Evolutionary conservation across 768 basidiomycete genomes (phyloP).

Genomic region (Bullera alba): DNA sequence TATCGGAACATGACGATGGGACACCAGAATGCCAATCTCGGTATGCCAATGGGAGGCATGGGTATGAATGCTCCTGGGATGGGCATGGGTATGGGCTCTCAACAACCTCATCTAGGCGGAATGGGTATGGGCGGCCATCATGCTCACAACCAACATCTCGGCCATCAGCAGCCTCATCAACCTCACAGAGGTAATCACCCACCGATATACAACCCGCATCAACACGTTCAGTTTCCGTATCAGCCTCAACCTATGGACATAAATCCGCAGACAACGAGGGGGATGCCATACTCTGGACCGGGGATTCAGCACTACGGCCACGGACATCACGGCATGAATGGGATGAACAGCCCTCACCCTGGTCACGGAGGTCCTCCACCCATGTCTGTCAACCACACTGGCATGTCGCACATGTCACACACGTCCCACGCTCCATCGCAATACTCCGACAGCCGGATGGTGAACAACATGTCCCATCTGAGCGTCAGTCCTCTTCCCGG

Average conservation of each 20-base stretch:
- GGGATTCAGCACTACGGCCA: conserved; percentile 17
- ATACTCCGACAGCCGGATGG: conserved; percentile 4
- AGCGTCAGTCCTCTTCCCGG: not conserved
- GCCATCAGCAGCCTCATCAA: conserved; percentile 14
- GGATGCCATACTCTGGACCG: conserved; percentile 27
- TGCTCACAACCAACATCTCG: not conserved
- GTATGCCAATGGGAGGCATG: conserved; percentile 12
- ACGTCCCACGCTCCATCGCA: not conserved
- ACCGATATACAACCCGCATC: conserved; percentile 29
- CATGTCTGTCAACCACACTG: conserved; percentile 28
- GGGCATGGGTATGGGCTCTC: conserved; percentile 3
- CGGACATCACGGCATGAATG: conserved; percentile 1
- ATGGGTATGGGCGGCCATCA: conserved; percentile 15
- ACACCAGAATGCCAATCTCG: conserved; percentile 5
- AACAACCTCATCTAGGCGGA: too few species aligned
- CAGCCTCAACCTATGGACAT: conserved; percentile 30
- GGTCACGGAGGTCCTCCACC: conserved; percentile 12
- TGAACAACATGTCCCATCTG: not conserved
- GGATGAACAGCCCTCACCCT: too few species aligned
- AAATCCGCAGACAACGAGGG: conserved; percentile 20
- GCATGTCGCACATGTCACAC: conserved; percentile 19
- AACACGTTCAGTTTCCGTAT: conserved; percentile 37
- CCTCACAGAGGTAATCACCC: conserved; percentile 3
- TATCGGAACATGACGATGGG: conserved; percentile 14
- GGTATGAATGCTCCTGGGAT: not conserved